Evolutionary conservation across 805 yeast genomes (phyloP), one percentile per base, ranked within the genome.

Genomic region (Lipomyces sp.): DNA sequence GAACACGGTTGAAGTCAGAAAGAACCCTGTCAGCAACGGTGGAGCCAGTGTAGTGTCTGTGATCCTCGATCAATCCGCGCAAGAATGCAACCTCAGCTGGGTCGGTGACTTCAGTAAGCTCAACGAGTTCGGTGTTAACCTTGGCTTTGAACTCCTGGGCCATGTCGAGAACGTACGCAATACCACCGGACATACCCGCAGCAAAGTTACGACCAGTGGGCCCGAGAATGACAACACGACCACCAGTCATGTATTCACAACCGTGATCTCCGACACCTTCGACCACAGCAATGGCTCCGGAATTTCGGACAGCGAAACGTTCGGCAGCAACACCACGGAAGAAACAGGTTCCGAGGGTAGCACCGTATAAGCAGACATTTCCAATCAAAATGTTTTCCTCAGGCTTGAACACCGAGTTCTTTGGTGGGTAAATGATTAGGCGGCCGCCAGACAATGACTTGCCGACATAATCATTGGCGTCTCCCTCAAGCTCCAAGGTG

Each of bases 101-200:
- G 72, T 94, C 98, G 61, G 86, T 83, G 60, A 94, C 84, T 59
- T 83, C 82, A 57, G 89, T 83, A 65, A 95, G 84, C 74, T 90
- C 97, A 72, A 95, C 94, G 72, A 91, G 87, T 72, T 89, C 94
- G 54, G 79, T 76, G 80, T 94, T 94, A 72, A 91, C 92, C 69
- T 87, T 86, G 69, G 83, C 82, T 53, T 67, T 53, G 75, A 94
- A 93, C 77, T 92, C 97, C 77, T 93, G 97, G 60, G 95, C 98
- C 83, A 94, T 90, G 74, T 93, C 97, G 74, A 94, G 84, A 67
- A 96, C 98, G 76, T 94, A 94, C 15, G 97, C 96, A 78, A 95
- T 94, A 86, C 99, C 99, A 80, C 99, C 99, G 74, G 98, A 93
- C 90, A 95, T 95, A 83, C 99, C 99, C 64, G 99, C 97, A 67